Evolutionary conservation across 148 eudicot species (phyloP), one percentile per base, ranked within the genome.

Genomic region (Rhododendron vialii): DNA sequence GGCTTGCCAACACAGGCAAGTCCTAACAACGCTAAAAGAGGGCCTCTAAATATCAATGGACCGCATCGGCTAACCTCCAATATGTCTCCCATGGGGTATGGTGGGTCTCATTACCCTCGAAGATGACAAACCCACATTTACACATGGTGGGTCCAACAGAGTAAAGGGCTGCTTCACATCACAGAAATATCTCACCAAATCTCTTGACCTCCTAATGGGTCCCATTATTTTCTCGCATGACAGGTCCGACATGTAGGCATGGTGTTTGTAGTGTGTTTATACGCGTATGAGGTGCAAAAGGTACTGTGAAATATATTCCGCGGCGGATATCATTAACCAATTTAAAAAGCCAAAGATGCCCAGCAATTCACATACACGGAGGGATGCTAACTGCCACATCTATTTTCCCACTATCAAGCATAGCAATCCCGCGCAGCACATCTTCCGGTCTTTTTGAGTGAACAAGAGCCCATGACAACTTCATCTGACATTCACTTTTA

Each of bases 391-490:
- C 41, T 63, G 41, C 84, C 20, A 3, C 7, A 55, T 12, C 36
- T 65, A 53, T 55, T 26, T 26, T 43, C 47, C 24, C 85, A 88
- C 91, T 84, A 88, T 88, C 90, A 84, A 90, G 87, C 90, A 90
- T 88, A 26, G 91, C 91, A n/a, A 90, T 86, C 75, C 91, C 91
- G 43, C 91, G 91, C 51, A 88, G 90, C 76, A 90, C 90, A 84
- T 90, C 91, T 85, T 90, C 90, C 0, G 90, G 88, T 81, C 57
- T 88, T 57, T 45, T 86, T 41, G 91, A 90, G 87, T 90, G 91
- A 84, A 90, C 91, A 84, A 90, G 91, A 17, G 91, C 87, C 91
- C 91, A 90, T 77, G 90, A 90, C 47, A 90, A 84, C 45, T 88
- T 86, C 91, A 90, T 88, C 30, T 86, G n/a, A 85, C 90, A 88